Conservation (phyloP, 2,329 filamentous ascomycete genomes). For the Biscogniauxia mediterranea region DNA sequence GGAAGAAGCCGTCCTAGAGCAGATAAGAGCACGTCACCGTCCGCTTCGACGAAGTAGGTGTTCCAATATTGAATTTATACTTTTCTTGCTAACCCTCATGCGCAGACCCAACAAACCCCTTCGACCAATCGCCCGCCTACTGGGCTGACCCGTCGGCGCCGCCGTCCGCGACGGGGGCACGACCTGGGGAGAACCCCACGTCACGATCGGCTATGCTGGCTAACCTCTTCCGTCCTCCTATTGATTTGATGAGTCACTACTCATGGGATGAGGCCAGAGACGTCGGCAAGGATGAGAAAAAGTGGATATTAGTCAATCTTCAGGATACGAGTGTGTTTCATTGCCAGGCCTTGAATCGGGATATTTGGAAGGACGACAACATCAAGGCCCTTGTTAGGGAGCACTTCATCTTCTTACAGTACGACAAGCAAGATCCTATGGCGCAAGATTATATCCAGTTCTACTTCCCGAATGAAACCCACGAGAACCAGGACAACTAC, state of each 20-base stretch:
- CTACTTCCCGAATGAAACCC: slow-evolving; percentile 70
- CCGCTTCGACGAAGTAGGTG: slow-evolving; percentile 27
- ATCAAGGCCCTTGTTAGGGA: slow-evolving; percentile 80
- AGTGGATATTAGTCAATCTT: slow-evolving; percentile 94
- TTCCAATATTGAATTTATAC: background rate
- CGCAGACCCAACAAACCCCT: slow-evolving; percentile 26
- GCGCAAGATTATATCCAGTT: slow-evolving; percentile 83
- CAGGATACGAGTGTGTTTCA: slow-evolving; percentile 93
- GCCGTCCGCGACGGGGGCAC: slow-evolving; percentile 35
- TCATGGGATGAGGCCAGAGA: slow-evolving; percentile 84
- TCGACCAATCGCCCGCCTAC: slow-evolving; percentile 29
- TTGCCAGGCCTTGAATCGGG: slow-evolving; percentile 89
- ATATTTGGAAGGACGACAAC: slow-evolving; percentile 87
- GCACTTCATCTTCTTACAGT: slow-evolving; percentile 95
- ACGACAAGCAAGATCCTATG: slow-evolving; percentile 78
- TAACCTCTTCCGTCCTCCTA: slow-evolving; percentile 89
- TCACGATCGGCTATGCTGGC: slow-evolving; percentile 77
- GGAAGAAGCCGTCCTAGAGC: slow-evolving; percentile 62
- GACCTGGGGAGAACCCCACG: slow-evolving; percentile 48
- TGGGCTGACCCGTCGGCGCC: slow-evolving; percentile 43
- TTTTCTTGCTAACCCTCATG: slow-evolving; percentile 6
- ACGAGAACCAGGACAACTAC: slow-evolving; percentile 84
- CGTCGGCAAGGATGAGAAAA: slow-evolving; percentile 81
- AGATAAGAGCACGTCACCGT: slow-evolving; percentile 53
- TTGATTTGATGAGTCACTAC: slow-evolving; percentile 78